These are phyloP conservation scores for Diutina pseudorugosa DNA, from an alignment of 1,139 yeast genomes.

Conservation along the genomic window DNA sequence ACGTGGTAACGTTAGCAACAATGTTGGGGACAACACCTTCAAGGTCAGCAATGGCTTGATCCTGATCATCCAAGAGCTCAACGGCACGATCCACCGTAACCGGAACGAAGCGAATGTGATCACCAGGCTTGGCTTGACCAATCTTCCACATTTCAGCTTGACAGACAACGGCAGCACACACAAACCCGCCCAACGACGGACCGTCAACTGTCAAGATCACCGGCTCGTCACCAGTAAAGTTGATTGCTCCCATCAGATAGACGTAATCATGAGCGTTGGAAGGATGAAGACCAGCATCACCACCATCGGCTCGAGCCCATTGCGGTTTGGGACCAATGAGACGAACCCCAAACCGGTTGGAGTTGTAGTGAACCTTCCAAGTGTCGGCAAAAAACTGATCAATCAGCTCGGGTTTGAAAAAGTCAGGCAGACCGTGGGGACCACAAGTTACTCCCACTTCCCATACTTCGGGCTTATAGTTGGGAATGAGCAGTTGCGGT, in stretches of 20 bases:
- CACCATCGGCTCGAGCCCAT: constrained; percentile 97
- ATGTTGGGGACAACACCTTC: constrained; percentile 33
- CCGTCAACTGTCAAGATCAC: constrained; percentile 95
- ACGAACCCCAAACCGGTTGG: constrained; percentile 92
- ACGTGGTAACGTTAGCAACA: background rate
- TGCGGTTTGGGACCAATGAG: constrained; percentile 90
- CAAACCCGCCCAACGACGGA: constrained; percentile 95
- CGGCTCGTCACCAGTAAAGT: constrained; percentile 97
- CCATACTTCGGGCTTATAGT: constrained; percentile 52
- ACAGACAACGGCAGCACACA: constrained; percentile 89
- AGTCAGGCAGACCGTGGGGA: constrained; percentile 96
- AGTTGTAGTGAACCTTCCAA: constrained; percentile 95
- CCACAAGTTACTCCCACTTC: constrained; percentile 89
- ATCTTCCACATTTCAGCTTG: constrained; percentile 98
- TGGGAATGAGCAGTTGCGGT: constrained; percentile 50
- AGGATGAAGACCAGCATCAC: constrained; percentile 96
- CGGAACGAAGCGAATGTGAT: constrained; percentile 68
- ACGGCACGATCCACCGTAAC: constrained; percentile 59
- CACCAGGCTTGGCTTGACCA: constrained; percentile 96
- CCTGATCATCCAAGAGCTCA: constrained; percentile 47
- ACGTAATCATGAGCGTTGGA: constrained; percentile 97
- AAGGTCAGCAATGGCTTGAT: constrained; percentile 34
- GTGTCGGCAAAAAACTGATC: constrained; percentile 59
- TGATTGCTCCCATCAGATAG: constrained; percentile 90
- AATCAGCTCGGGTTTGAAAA: constrained; percentile 68